Base-by-base conservation (phyloP, 176 grass and related monocot species). In the Dactylis glomerata region DNA sequence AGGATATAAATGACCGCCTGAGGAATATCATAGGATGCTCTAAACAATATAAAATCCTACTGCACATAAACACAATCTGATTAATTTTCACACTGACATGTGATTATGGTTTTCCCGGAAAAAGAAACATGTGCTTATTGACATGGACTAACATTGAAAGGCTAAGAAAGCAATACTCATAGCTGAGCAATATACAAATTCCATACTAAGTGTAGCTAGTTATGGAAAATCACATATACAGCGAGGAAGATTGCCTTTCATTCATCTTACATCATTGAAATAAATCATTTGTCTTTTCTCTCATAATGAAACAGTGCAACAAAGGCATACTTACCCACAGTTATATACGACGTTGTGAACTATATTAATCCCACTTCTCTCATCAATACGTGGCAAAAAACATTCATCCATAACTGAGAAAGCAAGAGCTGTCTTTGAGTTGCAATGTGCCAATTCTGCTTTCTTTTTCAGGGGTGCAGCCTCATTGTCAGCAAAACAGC, bases 261-360 rank as follows among this genome's bases (percentile, higher is more conserved):
- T 82, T 73, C 37, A 70, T 54, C 32, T 73, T 73, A 26, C 69
- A 73, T 50, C 42, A 27, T 47, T 73, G 30, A 47, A 73, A 73
- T 73, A 49, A 49, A 73, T 49, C 15, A 73, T 49, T 73, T 46
- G 31, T 27, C 42, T 61, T 65, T 27, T 54, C 54, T 77, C 30
- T 87, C 63, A 57, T 54, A 28, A 81, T 38, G 23, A 85, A 68
- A 36, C 23, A 68, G 68, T 15, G 83, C 46, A 24, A 17, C 8
- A 44, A 77, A 52, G 40, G 22, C n/a, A 87, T 87, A 81, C 93
- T 80, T 92, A 98, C 96, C 93, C 93, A 73, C 93, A 98, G 68
- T 98, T 98, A 90, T 95, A 98, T 28, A 95, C 82, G 17, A 94
- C 91, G 86, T 92, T 98, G 82, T 92, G 93, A 89, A 98, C 92